Percentiles rank a stretch among this genome's conserved stretches.
Evolutionary conservation across 805 yeast genomes (phyloP).

Genomic region (Yamadazyma sp.): DNA sequence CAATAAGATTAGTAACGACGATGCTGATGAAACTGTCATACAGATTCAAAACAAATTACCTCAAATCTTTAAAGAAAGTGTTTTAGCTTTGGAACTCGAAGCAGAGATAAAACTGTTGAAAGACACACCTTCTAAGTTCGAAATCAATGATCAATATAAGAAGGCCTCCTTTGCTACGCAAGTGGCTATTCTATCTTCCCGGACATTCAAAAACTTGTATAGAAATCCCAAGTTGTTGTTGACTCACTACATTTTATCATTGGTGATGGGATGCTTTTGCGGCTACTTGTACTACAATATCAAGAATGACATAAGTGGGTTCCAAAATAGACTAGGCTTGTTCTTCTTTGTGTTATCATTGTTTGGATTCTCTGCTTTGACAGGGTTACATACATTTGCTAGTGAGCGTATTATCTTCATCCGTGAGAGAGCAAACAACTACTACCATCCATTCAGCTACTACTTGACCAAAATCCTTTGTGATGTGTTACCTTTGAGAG

Average conservation of each 20-base stretch:
- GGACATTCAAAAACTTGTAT: constrained; percentile 90
- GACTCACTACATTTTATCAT: constrained; percentile 78
- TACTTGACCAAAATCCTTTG: constrained; percentile 82
- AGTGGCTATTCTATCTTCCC: constrained; percentile 68
- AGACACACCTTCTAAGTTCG: constrained; percentile 24
- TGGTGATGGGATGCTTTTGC: constrained; percentile 77
- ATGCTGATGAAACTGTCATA: constrained; percentile 23
- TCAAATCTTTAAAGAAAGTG: constrained; percentile 36
- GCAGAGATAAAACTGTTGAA: constrained; percentile 34
- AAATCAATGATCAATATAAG: constrained; percentile 33
- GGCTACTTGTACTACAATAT: constrained; percentile 84
- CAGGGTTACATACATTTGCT: constrained; percentile 87
- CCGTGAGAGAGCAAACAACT: constrained; percentile 92
- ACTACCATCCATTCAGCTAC: constrained; percentile 85
- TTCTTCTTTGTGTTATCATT: constrained; percentile 88
- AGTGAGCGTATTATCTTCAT: constrained; percentile 85
- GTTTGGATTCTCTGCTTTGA: constrained; percentile 91
- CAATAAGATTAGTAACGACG: constrained; percentile 21
- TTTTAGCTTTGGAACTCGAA: constrained; percentile 39
- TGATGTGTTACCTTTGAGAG: constrained; percentile 88
- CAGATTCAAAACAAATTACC: constrained; percentile 32
- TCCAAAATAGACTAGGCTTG: constrained; percentile 91
- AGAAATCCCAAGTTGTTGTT: constrained; percentile 87
- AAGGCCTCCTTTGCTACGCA: constrained; percentile 66
- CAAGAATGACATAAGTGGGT: constrained; percentile 88